These are phyloP conservation scores for Cladophialophora immunda DNA, from an alignment of 2,329 filamentous ascomycete genomes.

Conservation along the genomic window DNA sequence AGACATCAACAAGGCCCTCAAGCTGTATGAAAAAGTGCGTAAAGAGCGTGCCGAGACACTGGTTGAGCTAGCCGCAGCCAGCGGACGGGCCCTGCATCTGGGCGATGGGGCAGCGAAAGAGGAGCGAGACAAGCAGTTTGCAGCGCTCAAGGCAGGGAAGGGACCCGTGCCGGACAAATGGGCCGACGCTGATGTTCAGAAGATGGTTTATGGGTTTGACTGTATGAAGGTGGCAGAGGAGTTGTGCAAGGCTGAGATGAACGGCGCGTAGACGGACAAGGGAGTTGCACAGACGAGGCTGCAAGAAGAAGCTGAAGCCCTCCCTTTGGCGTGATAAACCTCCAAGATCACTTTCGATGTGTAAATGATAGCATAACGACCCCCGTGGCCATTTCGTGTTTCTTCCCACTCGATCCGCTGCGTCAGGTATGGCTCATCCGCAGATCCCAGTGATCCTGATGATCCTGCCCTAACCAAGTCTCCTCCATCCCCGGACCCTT, in stretches of 20 bases:
- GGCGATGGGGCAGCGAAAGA: constrained; percentile 67
- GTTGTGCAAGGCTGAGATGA: constrained; percentile 38
- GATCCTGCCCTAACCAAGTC: not conserved
- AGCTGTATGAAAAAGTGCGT: constrained; percentile 64
- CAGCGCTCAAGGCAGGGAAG: constrained; percentile 59
- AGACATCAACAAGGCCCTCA: constrained; percentile 62
- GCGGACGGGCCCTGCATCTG: constrained; percentile 63
- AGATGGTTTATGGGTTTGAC: constrained; percentile 71
- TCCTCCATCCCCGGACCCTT: not conserved
- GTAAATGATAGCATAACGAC: not conserved
- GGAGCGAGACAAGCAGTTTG: constrained; percentile 66
- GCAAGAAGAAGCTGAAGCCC: not conserved
- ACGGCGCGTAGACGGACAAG: not conserved
- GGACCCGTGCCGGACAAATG: constrained; percentile 70
- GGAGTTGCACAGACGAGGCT: not conserved
- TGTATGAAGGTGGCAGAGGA: constrained; percentile 65
- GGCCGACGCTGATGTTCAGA: constrained; percentile 74
- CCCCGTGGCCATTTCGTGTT: not conserved
- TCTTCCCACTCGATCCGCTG: not conserved
- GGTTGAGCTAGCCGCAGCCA: constrained; percentile 65
- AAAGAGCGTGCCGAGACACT: constrained; percentile 65
- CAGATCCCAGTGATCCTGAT: not conserved
- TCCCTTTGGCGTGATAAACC: too few species aligned
- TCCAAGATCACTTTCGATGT: not conserved
- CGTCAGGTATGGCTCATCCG: too few species aligned